Base-by-base conservation (phyloP, 2,329 filamentous ascomycete species). In the Mycosphaerella sp. region DNA sequence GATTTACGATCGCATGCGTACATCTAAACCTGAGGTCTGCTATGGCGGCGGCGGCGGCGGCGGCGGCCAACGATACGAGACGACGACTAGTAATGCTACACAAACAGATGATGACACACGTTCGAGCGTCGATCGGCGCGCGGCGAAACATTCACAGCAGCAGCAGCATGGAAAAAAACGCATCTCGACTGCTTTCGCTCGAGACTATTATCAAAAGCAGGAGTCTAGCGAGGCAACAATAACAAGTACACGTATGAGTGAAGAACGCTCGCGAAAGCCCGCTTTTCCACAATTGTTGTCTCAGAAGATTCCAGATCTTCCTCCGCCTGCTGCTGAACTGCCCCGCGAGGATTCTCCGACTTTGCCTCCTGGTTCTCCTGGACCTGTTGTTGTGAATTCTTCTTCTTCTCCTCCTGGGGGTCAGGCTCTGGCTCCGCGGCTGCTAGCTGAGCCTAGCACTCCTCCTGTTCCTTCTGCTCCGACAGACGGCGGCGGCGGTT, bases 121-220 rank as follows among this genome's bases (percentile, higher is more conserved):
- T 7, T n/a, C 6, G 14, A 40, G 42, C 21, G 17, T 12, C 7
- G 32, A 48, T 41, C 41, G 48, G 46, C n/a, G 26, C 10, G 40
- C 39, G 7, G 23, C 39, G 8, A 56, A 29, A 17, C 26, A 32
- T 21, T 21, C 21, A 21, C 40, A 21, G 21, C 21, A 21, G 21
- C 40, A 44, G 31, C 42, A 48, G 39, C 50, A 47, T 44, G 48
- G 47, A 5, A 47, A 45, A 14, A 48, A 53, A 36, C 56, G 62
- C 21, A 45, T 64, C 36, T 56, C 62, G 2, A 64, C 63, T 2
- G 42, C 31, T 14, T 48, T 54, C 11, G 63, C 63, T 1, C 58
- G 57, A 45, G 60, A 64, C 11, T 66, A 60, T 49, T 66, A 64
- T 29, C 56, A 58, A 6, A 32, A 47, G 6, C 29, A 38, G 12